These are phyloP conservation scores for Xylariaceae sp. DNA, from an alignment of 2,329 filamentous ascomycete genomes.

Conservation along the genomic window DNA sequence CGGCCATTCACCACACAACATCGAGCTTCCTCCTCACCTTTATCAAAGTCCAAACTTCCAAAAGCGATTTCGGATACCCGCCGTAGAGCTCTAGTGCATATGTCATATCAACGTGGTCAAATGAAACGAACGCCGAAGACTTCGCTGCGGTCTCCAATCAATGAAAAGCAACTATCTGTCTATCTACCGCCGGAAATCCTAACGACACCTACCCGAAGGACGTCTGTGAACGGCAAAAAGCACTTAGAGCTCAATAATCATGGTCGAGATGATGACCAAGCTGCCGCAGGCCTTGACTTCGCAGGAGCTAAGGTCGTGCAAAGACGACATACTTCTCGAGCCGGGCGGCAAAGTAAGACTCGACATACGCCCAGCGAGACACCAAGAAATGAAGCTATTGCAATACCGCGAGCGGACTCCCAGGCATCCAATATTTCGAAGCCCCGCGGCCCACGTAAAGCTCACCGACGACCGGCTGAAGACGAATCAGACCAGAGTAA, in stretches of 20 bases:
- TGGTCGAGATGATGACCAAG: background rate
- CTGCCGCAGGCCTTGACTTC: constrained; percentile 2
- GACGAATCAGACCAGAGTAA: constrained; percentile 20
- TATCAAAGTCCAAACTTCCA: constrained; percentile 7
- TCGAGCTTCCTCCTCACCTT: constrained; percentile 2
- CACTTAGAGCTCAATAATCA: background rate
- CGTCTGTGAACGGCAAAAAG: background rate
- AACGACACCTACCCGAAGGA: background rate
- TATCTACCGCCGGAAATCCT: too few relatives aligned
- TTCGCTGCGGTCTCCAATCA: background rate
- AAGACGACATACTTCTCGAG: background rate
- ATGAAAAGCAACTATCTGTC: background rate
- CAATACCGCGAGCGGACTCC: constrained; percentile 17
- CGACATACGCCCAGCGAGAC: background rate
- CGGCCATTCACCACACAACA: background rate
- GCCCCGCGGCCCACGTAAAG: constrained; percentile 10
- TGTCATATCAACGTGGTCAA: constrained; percentile 4
- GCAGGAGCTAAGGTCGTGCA: background rate
- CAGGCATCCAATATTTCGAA: constrained; percentile 32
- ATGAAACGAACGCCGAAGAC: background rate
- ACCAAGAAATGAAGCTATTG: background rate
- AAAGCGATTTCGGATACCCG: constrained; percentile 16
- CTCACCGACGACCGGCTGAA: background rate
- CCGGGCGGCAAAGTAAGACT: constrained; percentile 1
- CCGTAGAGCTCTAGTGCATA: constrained; percentile 15